Base-by-base conservation (phyloP, 192 early-diverging fungal species). In the Phycomyces blakesleeanus region DNA sequence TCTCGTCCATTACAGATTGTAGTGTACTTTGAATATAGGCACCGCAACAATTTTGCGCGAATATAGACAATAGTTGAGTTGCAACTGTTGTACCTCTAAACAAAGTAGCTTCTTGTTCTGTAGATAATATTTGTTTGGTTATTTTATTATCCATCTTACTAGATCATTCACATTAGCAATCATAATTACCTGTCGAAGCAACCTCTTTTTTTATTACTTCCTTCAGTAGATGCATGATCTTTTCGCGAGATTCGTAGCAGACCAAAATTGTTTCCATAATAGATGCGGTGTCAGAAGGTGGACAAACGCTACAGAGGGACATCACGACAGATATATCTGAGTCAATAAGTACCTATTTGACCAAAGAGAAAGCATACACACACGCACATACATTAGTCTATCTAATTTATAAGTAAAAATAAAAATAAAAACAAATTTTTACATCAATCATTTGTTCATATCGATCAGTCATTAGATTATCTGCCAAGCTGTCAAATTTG, bases 71-170 rank as follows among this genome's bases (percentile, higher is more conserved):
- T 16, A 96, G 74, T 11, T 90, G 77, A 1, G 93, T 95, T 4
- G 93, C 87, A 66, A 97, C 83, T 38, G 87, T 89, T 76, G 94
- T 96, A 67, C 93, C 80, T 22, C 95, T 82, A 81, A 97, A 95
- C 34, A 97, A 68, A 57, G 90, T 87, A 11, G 92, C 77, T 24
- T 91, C 66, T 62, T 68, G 66, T 49, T 68, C 66, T 68, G 16
- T 16, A 59, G 11, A 16, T 37, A 57, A 22, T 11, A 7, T 8
- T n/a, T n/a, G n/a, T n/a, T n/a, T n/a, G n/a, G n/a, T n/a, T n/a
- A n/a, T n/a, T n/a, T n/a, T n/a, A n/a, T n/a, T n/a, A n/a, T n/a
- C n/a, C n/a, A n/a, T n/a, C n/a, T n/a, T n/a, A n/a, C n/a, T n/a
- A n/a, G n/a, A n/a, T 22, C 29, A 37, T 38, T 15, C n/a, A 39